phyloP scores from a whole-genome alignment of 1,284 basidiomycete genomes.

The Cystobasidium sp. region DNA sequence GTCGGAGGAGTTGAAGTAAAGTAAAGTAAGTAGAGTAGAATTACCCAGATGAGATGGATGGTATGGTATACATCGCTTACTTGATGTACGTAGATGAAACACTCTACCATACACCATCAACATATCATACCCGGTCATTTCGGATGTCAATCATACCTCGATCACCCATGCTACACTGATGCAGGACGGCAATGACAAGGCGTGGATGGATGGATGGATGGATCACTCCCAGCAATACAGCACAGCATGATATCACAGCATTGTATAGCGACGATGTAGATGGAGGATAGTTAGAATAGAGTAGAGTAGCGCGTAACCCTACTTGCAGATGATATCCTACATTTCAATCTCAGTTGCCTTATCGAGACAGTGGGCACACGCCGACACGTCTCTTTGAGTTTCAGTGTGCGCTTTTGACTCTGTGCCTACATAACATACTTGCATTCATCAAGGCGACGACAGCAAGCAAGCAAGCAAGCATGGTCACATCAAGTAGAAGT shows the following conservation, averaged over 20 bases:
- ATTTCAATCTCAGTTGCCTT: neutral
- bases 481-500: slow-evolving; percentile 45
- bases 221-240: no score
- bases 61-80: neutral
- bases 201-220: no score
- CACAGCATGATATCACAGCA: no score
- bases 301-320: neutral
- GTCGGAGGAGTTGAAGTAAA: slow-evolving; percentile 44
- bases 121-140: no score
- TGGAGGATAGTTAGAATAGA: no score
- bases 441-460: no score
- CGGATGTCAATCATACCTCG: neutral
- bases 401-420: neutral
- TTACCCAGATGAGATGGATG: neutral
- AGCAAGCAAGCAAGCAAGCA: neutral
- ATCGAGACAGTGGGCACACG: neutral
- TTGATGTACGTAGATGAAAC: neutral
- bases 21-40: slow-evolving; percentile 17
- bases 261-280: no score
- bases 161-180: neutral
- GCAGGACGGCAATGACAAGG: neutral
- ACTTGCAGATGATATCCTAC: neutral
- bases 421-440: no score
- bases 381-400: neutral
- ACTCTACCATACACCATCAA: no score